Percentiles rank a stretch among this genome's conserved stretches.
Evolutionary conservation across 2,329 filamentous ascomycete species (phyloP).

Genomic region (Claviceps spartinae): DNA sequence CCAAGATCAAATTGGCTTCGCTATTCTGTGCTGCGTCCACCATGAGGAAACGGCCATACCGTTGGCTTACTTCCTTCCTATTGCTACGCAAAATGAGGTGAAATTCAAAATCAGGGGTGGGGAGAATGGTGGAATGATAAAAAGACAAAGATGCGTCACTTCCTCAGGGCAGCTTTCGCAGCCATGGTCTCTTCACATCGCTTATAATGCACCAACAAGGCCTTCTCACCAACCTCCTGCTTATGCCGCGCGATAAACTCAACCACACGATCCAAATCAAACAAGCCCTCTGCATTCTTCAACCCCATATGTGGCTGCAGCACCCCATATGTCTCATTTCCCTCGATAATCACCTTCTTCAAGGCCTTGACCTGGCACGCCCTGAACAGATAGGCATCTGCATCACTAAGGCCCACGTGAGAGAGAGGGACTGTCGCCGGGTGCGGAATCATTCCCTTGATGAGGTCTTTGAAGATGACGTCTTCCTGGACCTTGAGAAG

Average conservation of each 20-base stretch:
- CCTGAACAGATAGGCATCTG: neutral
- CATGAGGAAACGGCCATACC: no score
- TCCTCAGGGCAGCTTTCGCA: neutral
- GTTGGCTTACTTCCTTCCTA: no score
- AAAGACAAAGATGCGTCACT: neutral
- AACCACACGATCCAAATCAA: conserved; percentile 26
- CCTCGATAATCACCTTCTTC: conserved; percentile 35
- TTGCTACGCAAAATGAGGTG: no score
- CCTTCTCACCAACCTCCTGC: conserved; percentile 22
- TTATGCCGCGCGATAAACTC: conserved; percentile 28
- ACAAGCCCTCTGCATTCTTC: conserved; percentile 27
- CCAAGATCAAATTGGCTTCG: no score
- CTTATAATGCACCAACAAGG: conserved; percentile 15
- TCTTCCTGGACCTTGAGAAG: conserved; percentile 25
- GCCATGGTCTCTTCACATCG: conserved; percentile 3
- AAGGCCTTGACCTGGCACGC: conserved; percentile 24
- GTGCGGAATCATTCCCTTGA: conserved; percentile 21
- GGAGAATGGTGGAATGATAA: neutral
- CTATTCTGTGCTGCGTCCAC: no score
- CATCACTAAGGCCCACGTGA: conserved; percentile 5
- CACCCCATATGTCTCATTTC: conserved; percentile 25
- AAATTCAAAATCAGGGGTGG: neutral
- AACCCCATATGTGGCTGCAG: conserved; percentile 12
- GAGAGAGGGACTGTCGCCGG: neutral
- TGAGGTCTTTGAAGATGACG: conserved; percentile 31